phyloP scores from a whole-genome alignment of 1,284 basidiomycete species.

The Violaceomyces palustris region DNA sequence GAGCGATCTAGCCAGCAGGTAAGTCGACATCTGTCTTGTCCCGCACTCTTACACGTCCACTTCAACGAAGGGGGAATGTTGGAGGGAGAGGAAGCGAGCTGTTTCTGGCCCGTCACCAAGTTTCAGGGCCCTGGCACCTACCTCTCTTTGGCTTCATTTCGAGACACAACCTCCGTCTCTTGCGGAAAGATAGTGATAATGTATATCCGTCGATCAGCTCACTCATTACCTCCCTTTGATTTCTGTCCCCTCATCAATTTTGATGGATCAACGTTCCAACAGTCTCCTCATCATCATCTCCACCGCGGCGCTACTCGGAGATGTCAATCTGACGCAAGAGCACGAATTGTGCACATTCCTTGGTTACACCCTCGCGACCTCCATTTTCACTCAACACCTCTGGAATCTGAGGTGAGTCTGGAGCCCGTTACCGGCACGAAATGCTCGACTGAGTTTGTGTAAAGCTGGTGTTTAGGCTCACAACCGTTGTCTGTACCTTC shows the following conservation, averaged over 20 bases:
- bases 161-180: too few species aligned
- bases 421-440: too few species aligned
- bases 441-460: too few species aligned
- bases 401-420: constrained; percentile 29
- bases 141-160: too few species aligned
- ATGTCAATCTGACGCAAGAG: constrained; percentile 21
- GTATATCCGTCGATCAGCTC: too few species aligned
- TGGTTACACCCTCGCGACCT: constrained; percentile 28
- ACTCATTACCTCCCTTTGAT: background rate
- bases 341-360: constrained; percentile 26
- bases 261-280: background rate
- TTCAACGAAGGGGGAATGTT: too few species aligned
- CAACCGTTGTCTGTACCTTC: background rate
- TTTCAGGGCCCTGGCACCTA: too few species aligned
- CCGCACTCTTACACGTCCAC: background rate
- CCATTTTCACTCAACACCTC: constrained; percentile 42
- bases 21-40: constrained; percentile 4
- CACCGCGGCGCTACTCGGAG: constrained; percentile 21
- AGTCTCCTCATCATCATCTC: constrained; percentile 33
- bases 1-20: constrained; percentile 29
- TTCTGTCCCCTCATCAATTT: background rate
- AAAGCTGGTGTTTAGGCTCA: too few species aligned
- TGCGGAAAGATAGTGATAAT: too few species aligned
- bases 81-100: too few species aligned
- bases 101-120: too few species aligned